Evolutionary conservation across 2,329 filamentous ascomycete species (phyloP), one percentile per base, ranked within the genome.

Genomic region (Cryoendolithus antarcticus): DNA sequence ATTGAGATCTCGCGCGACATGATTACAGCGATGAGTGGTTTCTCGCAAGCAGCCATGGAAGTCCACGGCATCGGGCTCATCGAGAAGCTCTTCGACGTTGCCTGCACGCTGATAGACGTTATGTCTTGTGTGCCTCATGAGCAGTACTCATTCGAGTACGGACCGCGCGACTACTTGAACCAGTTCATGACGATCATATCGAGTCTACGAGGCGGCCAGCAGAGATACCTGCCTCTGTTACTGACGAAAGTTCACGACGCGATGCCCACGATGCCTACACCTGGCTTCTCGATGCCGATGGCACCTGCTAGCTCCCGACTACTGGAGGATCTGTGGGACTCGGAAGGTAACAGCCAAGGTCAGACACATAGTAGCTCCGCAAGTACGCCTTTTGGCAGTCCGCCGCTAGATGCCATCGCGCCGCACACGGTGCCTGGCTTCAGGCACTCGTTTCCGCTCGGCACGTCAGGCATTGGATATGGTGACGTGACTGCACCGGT

Each of bases 21-120:
- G 1, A 62, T 74, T 0, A 59, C 62, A 9, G 75, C 88, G 60
- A 78, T 81, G 4, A 75, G 77, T 10, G 75, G 81, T 38, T 81
- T 91, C 52, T 79, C 80, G 0, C 75, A 75, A 29, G 71, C 79
- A 47, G 77, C 77, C 33, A 79, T 86, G 65, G 83, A 89, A 46
- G 66, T 88, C 3, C 70, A 88, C 47, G 81, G 80, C 12, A 72
- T 83, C 30, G 81, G 81, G 19, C 59, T 93, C 74, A 76, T 91
- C 44, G 83, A 88, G 55, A 89, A 89, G 56, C 63, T 93, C 9
- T 74, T 91, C 50, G 81, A 88, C 48, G 74, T 88, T 29, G 77
- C 82, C 9, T 81, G 74, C 56, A 77, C 78, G 10, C 67, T 91
- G 44, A 80, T 73, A 6, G 82, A 89, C 46, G 77, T 84, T 13